These are phyloP conservation scores for Nemania bipapillata DNA, from an alignment of 2,329 filamentous ascomycete genomes.

Conservation along the genomic window DNA sequence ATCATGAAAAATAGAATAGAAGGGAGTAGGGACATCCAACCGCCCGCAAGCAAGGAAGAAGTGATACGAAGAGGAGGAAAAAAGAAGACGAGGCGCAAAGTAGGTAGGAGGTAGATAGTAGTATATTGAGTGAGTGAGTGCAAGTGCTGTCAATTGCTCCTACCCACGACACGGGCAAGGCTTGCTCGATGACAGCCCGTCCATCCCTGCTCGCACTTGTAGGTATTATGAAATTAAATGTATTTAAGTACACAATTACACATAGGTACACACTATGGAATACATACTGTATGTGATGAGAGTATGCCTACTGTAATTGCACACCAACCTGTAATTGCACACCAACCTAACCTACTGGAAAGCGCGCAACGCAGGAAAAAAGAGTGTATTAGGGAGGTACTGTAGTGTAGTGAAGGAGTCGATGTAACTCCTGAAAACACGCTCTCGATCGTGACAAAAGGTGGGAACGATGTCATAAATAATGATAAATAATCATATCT, in stretches of 20 bases:
- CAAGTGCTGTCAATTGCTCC: neutral
- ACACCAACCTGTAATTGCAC: neutral
- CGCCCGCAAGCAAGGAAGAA: slow-evolving; percentile 18
- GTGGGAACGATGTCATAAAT: slow-evolving; percentile 22
- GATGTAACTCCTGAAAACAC: slow-evolving; percentile 34
- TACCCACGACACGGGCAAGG: slow-evolving; percentile 12
- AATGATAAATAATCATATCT: slow-evolving; percentile 9
- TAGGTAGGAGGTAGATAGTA: neutral
- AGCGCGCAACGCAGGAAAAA: slow-evolving; percentile 5
- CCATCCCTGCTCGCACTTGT: slow-evolving; percentile 20
- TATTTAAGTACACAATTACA: neutral
- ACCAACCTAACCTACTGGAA: slow-evolving; percentile 14
- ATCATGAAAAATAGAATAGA: slow-evolving; percentile 8
- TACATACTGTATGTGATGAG: too few species aligned
- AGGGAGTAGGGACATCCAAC: slow-evolving; percentile 10
- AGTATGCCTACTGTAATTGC: neutral
- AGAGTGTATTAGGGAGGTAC: slow-evolving; percentile 2
- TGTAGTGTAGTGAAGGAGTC: slow-evolving; percentile 24
- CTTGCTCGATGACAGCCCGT: slow-evolving; percentile 21
- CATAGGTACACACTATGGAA: too few species aligned
- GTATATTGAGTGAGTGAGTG: too few species aligned
- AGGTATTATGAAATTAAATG: slow-evolving; percentile 28
- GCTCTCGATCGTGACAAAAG: slow-evolving; percentile 29
- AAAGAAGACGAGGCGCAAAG: slow-evolving; percentile 1
- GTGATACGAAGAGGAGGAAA: slow-evolving; percentile 12